Evolutionary conservation across 2,329 filamentous ascomycete genomes (phyloP), one percentile per base, ranked within the genome.

Genomic region (Aspergillus oerlinghausenensis): DNA sequence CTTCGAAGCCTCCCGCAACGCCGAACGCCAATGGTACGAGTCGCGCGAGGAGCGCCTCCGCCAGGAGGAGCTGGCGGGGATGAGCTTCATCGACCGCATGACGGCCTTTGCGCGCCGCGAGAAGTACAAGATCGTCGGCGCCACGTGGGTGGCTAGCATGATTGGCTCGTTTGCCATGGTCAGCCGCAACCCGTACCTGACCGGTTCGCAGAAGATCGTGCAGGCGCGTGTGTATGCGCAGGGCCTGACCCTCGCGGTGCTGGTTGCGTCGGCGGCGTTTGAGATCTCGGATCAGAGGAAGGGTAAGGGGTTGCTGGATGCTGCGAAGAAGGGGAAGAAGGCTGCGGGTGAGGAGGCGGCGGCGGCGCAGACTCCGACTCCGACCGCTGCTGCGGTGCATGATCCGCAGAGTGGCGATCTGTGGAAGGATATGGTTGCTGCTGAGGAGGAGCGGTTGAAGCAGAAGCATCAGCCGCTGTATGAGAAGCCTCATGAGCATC

Each of bases 211-310:
- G 80, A 96, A 96, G 82, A 79, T 97, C 23, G 92, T 97, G 17
- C 92, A 97, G 81, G 92, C 92, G 25, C 88, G 92, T 83, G 88
- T 97, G 63, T 96, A 96, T 76, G 92, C 92, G 3, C 92, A 97
- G 79, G 91, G 89, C 5, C 79, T 96, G 66, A 96, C 92, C 4
- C 80, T 97, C 49, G 89, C 88, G 61, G 90, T 96, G 52, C 80
- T 97, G 55, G 83, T 96, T 69, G 85, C 90, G 55, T 89, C 86
- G 32, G 91, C 93, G 49, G 88, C 85, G 10, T 88, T 97, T 66
- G 92, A 97, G 84, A 82, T 86, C 45, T 79, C 79, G 54, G 94
- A 99, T 75, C 88, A 88, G 63, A 87, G 86, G 70, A 84, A 83
- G 70, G 90, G 90, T 50, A 83, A 83, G 68, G 73, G 70, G 10